Base-by-base conservation (phyloP, 2,329 filamentous ascomycete species). In the Trichoderma lentiforme region DNA sequence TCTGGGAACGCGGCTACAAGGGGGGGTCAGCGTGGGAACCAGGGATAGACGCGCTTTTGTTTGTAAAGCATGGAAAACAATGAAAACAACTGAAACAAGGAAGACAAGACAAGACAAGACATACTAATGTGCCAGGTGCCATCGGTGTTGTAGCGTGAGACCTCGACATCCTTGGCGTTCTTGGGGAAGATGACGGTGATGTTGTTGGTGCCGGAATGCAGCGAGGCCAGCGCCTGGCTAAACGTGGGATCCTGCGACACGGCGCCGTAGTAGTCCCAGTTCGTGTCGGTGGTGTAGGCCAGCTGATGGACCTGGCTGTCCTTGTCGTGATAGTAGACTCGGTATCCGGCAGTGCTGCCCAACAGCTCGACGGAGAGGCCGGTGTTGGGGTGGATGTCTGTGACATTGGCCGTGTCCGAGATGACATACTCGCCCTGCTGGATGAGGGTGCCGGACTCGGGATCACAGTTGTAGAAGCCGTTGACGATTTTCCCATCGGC, bases 341-440 rank as follows among this genome's bases (percentile, higher is more conserved):
- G 26, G 21, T 70, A 70, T 14, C 67, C 67, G 14, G 57, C 57
- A 11, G 67, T 70, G 57, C 67, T 70, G 6, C 67, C 67, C 57
- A 70, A 30, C 39, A 70, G 67, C 39, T 70, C 67, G n/a, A 70
- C 67, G 4, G 67, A 28, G 15, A 70, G 34, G 6, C 67, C 67
- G 0, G 67, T 70, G 28, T 62, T 62, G n/a, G 30, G 14, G 39
- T 70, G 67, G 28, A 70, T 62, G 57, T 58, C 51, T 14, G 43
- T 24, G 39, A 70, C 14, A 1, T 70, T 34, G 14, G 67, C 57
- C 3, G 57, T 62, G 1, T 70, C n/a, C 1, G 67, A 62, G 57
- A 70, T 70, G 57, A 6, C 5, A 4, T 62, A 70, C 21, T 70
- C 67, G 9, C 67, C 67, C 30, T 28, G 8, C 21, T 26, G 21